phyloP scores from a whole-genome alignment of 129 eudicot genomes.

The Lonicera japonica region DNA sequence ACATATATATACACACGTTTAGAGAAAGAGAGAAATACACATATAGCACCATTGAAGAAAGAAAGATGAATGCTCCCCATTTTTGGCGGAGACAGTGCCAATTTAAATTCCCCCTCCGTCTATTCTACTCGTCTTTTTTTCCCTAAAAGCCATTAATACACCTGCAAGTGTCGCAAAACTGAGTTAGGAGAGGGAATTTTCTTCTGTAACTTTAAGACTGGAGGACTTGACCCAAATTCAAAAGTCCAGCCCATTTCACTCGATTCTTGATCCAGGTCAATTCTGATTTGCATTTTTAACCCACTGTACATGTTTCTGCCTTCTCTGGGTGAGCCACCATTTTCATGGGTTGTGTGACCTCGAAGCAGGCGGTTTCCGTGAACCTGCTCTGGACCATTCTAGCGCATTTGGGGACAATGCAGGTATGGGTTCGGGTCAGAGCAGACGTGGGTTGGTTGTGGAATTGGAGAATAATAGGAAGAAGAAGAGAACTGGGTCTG shows the following conservation, averaged over 20 bases:
- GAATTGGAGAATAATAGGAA: constrained; percentile 43
- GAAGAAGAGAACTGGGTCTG: constrained; percentile 51
- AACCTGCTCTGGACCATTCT: constrained; percentile 73
- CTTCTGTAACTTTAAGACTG: neutral
- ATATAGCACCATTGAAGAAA: too few species aligned
- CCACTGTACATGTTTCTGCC: neutral
- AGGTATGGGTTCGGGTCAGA: constrained; percentile 52
- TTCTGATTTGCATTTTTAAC: constrained; percentile 19
- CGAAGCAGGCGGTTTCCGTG: constrained; percentile 77
- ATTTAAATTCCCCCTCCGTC: constrained; percentile 10
- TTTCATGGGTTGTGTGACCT: constrained; percentile 82
- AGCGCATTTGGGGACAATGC: constrained; percentile 57
- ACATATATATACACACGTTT: too few species aligned
- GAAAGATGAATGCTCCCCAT: too few species aligned
- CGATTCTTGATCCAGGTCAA: constrained; percentile 40
- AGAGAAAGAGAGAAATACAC: too few species aligned
- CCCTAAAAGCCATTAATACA: constrained; percentile 6
- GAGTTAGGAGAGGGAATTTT: neutral
- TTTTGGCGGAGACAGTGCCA: constrained; percentile 4
- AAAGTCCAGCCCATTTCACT: constrained; percentile 3
- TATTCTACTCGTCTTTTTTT: constrained; percentile 14
- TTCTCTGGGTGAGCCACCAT: constrained; percentile 1
- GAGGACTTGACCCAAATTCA: constrained; percentile 27
- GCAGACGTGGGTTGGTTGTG: constrained; percentile 37
- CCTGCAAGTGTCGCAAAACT: constrained; percentile 30